Evolutionary conservation across 202 grass and related monocot genomes (phyloP), one percentile per base, ranked within the genome.

Genomic region (Panicum hallii): DNA sequence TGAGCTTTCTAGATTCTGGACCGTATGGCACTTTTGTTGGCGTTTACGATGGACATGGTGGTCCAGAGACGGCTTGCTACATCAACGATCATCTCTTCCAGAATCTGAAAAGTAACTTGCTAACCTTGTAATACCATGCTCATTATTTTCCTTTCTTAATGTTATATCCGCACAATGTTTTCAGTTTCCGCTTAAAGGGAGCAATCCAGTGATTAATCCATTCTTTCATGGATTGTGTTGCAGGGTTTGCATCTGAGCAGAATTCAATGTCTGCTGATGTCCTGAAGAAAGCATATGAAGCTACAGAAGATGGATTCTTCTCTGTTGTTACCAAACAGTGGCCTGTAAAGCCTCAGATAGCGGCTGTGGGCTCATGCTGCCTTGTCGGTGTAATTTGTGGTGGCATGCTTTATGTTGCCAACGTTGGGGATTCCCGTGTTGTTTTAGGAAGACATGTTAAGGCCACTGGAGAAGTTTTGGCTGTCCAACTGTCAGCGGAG

Each of bases 41-140:
- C 32, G 86, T 99, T 57, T 99, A 99, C 44, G 97, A 99, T 83
- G 97, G 97, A 11, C 97, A 99, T 46, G 97, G 97, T 60, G 96
- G 96, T 43, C 96, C 93, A 16, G 96, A 99, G 87, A 96, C 93
- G 14, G 91, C 96, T 71, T 88, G 93, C 64, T 99, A 86, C 70
- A 88, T 95, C 78, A 99, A 95, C 8, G 91, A 99, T 65, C 82
- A 95, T 83, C 91, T 99, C 32, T 99, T 96, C 83, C 87, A 88
- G 54, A 74, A 99, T 88, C 88, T 99, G 74, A 96, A 95, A 91
- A 91, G 97, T 99, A 87, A 89, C 73, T 79, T 63, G 5, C 70
- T 76, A 64, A 63, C 48, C 79, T 75, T 50, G 32, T 60, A 77
- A 38, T 60, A 10, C 28, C 70, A 65, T 77, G 10, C 23, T 46